These are phyloP conservation scores for Trametes elegans DNA, from an alignment of 768 basidiomycete genomes.

Conservation along the genomic window DNA sequence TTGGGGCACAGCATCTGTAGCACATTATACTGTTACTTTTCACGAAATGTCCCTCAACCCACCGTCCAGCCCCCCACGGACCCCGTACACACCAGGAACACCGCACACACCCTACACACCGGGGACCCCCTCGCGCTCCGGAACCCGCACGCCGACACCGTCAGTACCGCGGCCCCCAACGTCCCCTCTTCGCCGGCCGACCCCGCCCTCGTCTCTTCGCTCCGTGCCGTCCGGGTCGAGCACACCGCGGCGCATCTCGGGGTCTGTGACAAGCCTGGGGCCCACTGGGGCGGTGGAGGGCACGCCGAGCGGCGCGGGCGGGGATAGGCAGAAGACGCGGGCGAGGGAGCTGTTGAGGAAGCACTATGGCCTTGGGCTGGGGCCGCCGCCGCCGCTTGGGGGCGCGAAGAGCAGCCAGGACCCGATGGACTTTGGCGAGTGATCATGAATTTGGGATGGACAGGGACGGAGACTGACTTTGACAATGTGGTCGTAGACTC, in stretches of 20 bases:
- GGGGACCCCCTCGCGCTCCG: slow-evolving; percentile 2
- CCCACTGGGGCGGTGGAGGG: neutral
- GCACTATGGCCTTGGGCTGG: slow-evolving; percentile 84
- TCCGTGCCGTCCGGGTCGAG: slow-evolving; percentile 1
- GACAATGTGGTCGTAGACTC: slow-evolving; percentile 54
- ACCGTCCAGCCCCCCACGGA: slow-evolving; percentile 14
- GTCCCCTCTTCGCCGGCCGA: slow-evolving; percentile 44
- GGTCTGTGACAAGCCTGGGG: neutral
- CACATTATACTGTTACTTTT: neutral
- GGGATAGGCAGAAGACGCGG: slow-evolving; percentile 30
- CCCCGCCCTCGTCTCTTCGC: slow-evolving; percentile 32
- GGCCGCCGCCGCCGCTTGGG: slow-evolving; percentile 59
- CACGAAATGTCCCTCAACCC: slow-evolving; percentile 5
- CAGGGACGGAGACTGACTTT: neutral
- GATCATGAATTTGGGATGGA: neutral
- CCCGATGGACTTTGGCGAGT: slow-evolving; percentile 78
- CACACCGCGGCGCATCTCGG: neutral
- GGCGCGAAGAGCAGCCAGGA: slow-evolving; percentile 51
- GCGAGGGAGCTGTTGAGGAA: slow-evolving; percentile 79
- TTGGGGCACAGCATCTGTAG: too few relatives aligned
- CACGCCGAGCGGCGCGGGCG: neutral
- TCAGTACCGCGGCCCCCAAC: slow-evolving; percentile 35
- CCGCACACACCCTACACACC: slow-evolving; percentile 14
- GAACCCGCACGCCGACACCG: slow-evolving; percentile 13
- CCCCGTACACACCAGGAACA: slow-evolving; percentile 10